These are phyloP conservation scores for Dendrocalamus sinicus DNA, from an alignment of 176 grass and related monocot species.

Conservation along the genomic window DNA sequence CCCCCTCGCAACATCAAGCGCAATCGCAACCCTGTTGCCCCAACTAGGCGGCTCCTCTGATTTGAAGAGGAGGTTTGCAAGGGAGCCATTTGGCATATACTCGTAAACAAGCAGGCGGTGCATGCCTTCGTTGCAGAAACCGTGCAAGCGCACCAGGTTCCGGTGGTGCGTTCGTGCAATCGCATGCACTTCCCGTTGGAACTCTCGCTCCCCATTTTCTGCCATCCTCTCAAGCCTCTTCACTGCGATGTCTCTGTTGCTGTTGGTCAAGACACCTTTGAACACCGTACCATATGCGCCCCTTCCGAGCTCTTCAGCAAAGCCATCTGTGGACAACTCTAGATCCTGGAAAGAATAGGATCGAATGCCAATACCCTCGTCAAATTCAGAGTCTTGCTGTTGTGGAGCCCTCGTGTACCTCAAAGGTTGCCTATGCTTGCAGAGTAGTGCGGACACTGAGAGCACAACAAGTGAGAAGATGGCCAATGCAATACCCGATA, in stretches of 20 bases:
- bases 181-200: slow-evolving; percentile 49
- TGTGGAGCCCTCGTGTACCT: slow-evolving; percentile 34
- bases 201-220: slow-evolving; percentile 51
- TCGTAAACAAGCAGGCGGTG: slow-evolving; percentile 61
- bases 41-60: slow-evolving; percentile 36
- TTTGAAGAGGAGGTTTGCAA: slow-evolving; percentile 60
- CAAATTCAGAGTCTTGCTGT: slow-evolving; percentile 9
- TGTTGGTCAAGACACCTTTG: slow-evolving; percentile 29
- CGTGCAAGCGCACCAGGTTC: slow-evolving; percentile 61
- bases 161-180: slow-evolving; percentile 56
- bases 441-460: background rate
- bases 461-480: slow-evolving; percentile 25
- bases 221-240: slow-evolving; percentile 61
- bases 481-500: slow-evolving; percentile 33
- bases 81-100: slow-evolving; percentile 63
- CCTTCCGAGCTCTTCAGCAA: slow-evolving; percentile 46
- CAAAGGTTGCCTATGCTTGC: background rate
- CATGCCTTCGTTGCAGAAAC: slow-evolving; percentile 55
- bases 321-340: slow-evolving; percentile 40
- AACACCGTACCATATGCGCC: slow-evolving; percentile 50
- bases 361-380: slow-evolving; percentile 21
- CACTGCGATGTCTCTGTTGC: slow-evolving; percentile 45
- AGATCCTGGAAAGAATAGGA: slow-evolving; percentile 48
- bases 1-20: slow-evolving; percentile 46
- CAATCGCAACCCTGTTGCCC: slow-evolving; percentile 46